Conservation (phyloP, 2,329 filamentous ascomycete species). For the Fusarium chlamydosporum region DNA sequence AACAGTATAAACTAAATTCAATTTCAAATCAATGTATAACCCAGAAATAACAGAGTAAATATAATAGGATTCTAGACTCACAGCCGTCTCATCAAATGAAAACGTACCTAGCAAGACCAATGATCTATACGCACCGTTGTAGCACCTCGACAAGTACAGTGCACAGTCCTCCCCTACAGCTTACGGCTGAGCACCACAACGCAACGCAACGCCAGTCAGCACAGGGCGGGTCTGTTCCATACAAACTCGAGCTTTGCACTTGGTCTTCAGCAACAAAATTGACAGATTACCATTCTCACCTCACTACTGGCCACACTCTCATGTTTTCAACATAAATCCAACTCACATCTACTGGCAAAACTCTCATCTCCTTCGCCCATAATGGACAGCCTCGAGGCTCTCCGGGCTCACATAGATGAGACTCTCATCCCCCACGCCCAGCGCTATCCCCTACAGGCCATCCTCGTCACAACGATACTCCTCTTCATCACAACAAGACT, state of each 20-base stretch:
- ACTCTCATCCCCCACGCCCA: constrained; percentile 42
- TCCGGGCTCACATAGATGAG: constrained; percentile 34
- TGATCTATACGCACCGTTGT: constrained; percentile 1
- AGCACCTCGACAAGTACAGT: constrained; percentile 20
- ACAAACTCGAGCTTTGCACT: constrained; percentile 29
- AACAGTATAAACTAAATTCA: too few relatives aligned
- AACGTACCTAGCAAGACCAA: background rate
- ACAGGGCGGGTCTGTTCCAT: constrained; percentile 36
- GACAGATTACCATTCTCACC: constrained; percentile 36
- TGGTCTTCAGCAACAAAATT: constrained; percentile 27
- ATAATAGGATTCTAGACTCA: background rate
- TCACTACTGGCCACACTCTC: background rate
- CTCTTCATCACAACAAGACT: constrained; percentile 50
- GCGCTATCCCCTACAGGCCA: constrained; percentile 44
- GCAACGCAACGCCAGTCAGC: constrained; percentile 33
- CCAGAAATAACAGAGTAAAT: too few relatives aligned
- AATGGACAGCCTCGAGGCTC: constrained; percentile 38
- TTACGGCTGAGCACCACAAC: constrained; percentile 1
- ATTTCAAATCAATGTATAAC: too few relatives aligned
- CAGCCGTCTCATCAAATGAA: background rate
- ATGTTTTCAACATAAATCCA: background rate
- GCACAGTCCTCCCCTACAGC: constrained; percentile 41
- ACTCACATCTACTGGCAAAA: background rate
- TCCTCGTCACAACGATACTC: constrained; percentile 47
- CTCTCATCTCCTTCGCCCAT: background rate